A percentile compares a stretch with the other conserved stretches of the same genome.
Conservation (phyloP, 169 alveolate genomes). For the Cryptosporidium muris region DNA sequence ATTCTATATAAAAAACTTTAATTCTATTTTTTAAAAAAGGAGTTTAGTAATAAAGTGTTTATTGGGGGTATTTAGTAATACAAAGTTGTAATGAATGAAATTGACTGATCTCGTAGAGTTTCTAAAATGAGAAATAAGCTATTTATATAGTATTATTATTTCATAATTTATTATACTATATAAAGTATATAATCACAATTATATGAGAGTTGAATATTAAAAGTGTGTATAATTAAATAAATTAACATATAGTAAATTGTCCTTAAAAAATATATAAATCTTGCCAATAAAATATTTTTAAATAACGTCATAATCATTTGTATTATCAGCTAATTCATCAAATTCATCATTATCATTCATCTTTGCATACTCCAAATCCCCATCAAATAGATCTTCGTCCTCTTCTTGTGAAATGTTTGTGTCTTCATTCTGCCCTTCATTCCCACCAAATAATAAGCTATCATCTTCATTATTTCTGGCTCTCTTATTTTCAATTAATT, state of each 20-base stretch:
- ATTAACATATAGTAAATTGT: slow-evolving; percentile 1
- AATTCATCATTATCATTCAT: slow-evolving; percentile 31
- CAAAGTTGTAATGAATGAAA: no score
- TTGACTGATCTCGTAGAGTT: no score
- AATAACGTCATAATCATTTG: slow-evolving; percentile 55
- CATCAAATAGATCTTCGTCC: slow-evolving; percentile 1
- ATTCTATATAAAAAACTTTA: no score
- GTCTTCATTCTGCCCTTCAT: slow-evolving; percentile 22
- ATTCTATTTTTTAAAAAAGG: no score
- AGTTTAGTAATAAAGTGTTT: no score
- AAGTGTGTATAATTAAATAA: not conserved
- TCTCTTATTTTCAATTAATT: not conserved
- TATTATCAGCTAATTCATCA: slow-evolving; percentile 58
- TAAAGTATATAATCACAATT: not conserved
- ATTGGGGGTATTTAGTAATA: no score
- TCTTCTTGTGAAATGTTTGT: slow-evolving; percentile 7
- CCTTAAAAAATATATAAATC: not conserved
- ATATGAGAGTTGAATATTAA: not conserved
- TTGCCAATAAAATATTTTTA: not conserved
- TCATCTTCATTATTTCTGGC: slow-evolving; percentile 33
- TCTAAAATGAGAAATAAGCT: no score
- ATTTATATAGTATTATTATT: no score
- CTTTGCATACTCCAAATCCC: slow-evolving; percentile 30
- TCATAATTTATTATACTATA: no score
- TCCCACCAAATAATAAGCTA: not conserved